phyloP scores from a whole-genome alignment of 2,329 filamentous ascomycete genomes.

The Ophiosphaerella narmari region DNA sequence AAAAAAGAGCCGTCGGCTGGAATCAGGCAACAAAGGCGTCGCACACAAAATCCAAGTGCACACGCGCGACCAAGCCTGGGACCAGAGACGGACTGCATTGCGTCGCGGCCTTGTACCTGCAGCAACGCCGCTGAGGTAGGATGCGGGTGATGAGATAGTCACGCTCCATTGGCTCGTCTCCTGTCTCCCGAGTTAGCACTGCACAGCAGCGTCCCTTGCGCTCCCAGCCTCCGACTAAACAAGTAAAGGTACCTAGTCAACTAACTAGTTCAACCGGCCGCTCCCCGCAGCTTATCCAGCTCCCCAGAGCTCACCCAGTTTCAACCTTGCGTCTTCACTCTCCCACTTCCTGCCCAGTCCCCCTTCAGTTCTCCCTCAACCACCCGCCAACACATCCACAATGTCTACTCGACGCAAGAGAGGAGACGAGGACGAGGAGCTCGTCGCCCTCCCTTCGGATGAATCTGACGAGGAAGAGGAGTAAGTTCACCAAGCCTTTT shows the following conservation, averaged over 20 bases:
- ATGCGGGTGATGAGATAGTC: conserved; percentile 23
- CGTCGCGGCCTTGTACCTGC: conserved; percentile 26
- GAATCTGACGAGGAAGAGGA: conserved; percentile 52
- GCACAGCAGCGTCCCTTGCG: conserved; percentile 32
- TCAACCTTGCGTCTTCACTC: conserved; percentile 17
- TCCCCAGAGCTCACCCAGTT: conserved; percentile 23
- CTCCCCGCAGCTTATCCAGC: conserved; percentile 27
- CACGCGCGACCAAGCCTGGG: not conserved
- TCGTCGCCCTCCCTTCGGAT: conserved; percentile 50
- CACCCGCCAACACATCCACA: conserved; percentile 6
- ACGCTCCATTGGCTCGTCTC: conserved; percentile 32
- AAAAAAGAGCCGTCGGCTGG: too few relatives aligned
- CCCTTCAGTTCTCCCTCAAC: conserved; percentile 3
- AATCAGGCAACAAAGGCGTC: too few relatives aligned
- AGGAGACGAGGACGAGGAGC: conserved; percentile 52
- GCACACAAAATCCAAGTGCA: not conserved
- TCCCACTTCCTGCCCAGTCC: conserved; percentile 3
- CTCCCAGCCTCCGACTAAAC: conserved; percentile 30
- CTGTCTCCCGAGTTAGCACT: conserved; percentile 27
- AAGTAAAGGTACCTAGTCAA: conserved; percentile 29
- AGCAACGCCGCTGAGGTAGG: conserved; percentile 17
- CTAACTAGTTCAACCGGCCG: conserved; percentile 31
- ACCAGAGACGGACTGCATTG: not conserved
- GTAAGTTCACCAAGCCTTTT: conserved; percentile 40
- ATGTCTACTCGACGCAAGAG: conserved; percentile 51